phyloP scores from a whole-genome alignment of 75 land plant species.

The Sequoiadendron giganteum region DNA sequence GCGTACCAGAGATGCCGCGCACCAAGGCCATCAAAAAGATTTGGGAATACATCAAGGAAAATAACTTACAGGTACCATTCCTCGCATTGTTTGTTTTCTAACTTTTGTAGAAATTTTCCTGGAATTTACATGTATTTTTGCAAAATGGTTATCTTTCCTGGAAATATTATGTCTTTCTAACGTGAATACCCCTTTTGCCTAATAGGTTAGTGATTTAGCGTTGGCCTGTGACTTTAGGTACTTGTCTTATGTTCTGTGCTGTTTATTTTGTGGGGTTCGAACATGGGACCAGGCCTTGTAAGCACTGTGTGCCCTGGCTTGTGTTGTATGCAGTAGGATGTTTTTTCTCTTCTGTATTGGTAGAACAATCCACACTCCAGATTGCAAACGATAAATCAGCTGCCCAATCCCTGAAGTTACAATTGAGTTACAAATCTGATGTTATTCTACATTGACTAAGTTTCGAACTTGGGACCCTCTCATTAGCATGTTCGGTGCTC shows the following conservation, averaged over 20 bases:
- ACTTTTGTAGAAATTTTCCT: background rate
- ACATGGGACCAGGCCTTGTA: background rate
- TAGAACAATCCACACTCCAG: background rate
- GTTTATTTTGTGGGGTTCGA: background rate
- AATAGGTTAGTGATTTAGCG: background rate
- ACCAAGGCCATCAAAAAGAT: conserved; percentile 70
- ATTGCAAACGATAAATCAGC: background rate
- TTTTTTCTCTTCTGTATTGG: background rate
- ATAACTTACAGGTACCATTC: conserved; percentile 64
- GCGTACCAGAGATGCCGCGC: conserved; percentile 63
- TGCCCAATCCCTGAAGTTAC: background rate
- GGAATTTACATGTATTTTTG: background rate
- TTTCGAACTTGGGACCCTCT: background rate
- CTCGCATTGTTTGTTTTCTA: background rate
- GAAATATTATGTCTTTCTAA: too few relatives aligned
- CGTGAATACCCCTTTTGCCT: background rate
- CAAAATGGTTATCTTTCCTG: background rate
- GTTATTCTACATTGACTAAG: background rate
- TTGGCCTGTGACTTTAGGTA: background rate
- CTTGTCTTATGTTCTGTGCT: background rate
- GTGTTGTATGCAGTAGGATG: background rate
- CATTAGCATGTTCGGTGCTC: background rate
- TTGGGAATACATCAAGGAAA: conserved; percentile 75
- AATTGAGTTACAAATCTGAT: background rate
- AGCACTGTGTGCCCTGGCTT: background rate